Base-by-base conservation (phyloP, 768 basidiomycete species). In the Antrodiella citrinella region DNA sequence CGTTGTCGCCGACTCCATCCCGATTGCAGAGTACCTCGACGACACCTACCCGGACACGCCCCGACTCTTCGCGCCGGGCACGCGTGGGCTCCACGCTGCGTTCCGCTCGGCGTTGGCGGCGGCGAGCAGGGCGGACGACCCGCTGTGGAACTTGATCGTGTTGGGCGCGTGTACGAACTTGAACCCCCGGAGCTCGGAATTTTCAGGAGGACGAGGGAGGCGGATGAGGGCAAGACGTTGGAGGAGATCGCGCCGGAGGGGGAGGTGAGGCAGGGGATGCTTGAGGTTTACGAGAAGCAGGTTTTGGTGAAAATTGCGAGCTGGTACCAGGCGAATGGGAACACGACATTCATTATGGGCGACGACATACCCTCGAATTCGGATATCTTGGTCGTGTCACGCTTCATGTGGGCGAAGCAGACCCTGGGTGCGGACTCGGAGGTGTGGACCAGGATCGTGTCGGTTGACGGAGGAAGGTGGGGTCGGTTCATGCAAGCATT, bases 21-120 rank as follows among this genome's bases (percentile, higher is more conserved):
- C 53, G 25, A 80, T 82, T 50, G 76, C 73, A 1, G 54, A 65
- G 15, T 78, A 81, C 59, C 67, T 81, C 50, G 79, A 81, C 49
- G 61, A 65, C 1, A 65, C 67, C 1, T 81, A 78, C 54, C 75
- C 78, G 0, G 60, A 67, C 45, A 67, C 70, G 0, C 72, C 71
- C 2, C 54, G 44, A 5, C 56, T 78, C 21, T 59, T 77, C 52
- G 72, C 70, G 0, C 19, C 47, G 3, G 71, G 70, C n/a, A 68
- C 66, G 0, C 57, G 62, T 22, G 70, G 68, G 1, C 59, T 79
- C 11, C 66, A 77, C 44, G 61, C 61, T 1, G 71, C 71, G 0
- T 74, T 75, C 56, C 7, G 19, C 19, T n/a, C 42, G 1, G 15
- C 44, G 13, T 48, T 45, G 42, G 18, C 21, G 23, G 24, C 18